Evolutionary conservation across 345 rosid genomes (phyloP).

Genomic region (Ailanthus altissimus): DNA sequence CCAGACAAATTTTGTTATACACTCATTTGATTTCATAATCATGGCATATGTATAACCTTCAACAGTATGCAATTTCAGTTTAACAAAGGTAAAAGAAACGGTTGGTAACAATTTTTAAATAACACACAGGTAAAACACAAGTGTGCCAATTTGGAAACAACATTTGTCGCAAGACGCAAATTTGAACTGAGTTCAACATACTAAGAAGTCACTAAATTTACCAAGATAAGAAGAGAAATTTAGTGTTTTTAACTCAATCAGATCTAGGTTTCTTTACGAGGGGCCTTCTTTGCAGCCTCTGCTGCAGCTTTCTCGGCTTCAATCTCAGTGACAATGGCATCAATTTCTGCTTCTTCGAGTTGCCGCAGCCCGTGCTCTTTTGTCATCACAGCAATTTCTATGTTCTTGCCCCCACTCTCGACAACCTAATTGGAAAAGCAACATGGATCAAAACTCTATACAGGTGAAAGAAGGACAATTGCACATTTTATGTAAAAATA

Average conservation of each 20-base stretch:
- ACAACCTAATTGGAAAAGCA: conserved; percentile 52
- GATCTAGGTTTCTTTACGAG: conserved; percentile 50
- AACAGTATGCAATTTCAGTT: too few relatives aligned
- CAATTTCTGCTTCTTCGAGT: conserved; percentile 86
- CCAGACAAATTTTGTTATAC: not conserved
- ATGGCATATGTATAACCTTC: not conserved
- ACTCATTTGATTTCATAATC: not conserved
- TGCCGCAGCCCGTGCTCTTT: conserved; percentile 73
- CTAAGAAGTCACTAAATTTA: not conserved
- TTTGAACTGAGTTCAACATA: not conserved
- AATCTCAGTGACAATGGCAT: conserved; percentile 83
- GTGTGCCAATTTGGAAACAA: not conserved
- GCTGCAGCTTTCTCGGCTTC: conserved; percentile 98
- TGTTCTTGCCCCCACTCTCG: conserved; percentile 97
- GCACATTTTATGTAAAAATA: not conserved
- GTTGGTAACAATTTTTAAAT: not conserved
- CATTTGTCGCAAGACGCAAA: not conserved
- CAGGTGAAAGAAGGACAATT: not conserved
- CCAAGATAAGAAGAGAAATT: not conserved
- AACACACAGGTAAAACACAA: not conserved
- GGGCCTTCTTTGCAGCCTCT: conserved; percentile 93
- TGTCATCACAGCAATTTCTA: conserved; percentile 92
- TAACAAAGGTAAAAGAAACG: not conserved
- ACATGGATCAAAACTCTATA: not conserved
- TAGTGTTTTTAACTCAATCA: not conserved